Evolutionary conservation across 495 filamentous ascomycete genomes (phyloP), one percentile per base, ranked within the genome.

Genomic region (Saxophila tyrrhenica): DNA sequence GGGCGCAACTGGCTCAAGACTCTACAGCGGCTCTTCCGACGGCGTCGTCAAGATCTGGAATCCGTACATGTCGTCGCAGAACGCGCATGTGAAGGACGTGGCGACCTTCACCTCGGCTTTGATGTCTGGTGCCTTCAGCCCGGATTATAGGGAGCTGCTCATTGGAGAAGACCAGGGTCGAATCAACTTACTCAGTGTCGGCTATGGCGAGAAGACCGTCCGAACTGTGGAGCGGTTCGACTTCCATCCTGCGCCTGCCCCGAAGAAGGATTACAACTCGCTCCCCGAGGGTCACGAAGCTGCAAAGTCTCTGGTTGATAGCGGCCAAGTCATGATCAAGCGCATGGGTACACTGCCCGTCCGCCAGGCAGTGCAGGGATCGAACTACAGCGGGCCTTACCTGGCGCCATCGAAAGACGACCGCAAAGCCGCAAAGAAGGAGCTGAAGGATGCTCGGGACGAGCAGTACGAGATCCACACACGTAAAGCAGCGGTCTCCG

Each of bases 11-110:
- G 68, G 74, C 3, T 79, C 85, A 48, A 73, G 85, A 0, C 78
- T 96, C 44, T 95, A 90, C 62, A 94, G 86, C n/a, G 92, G 90
- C 1, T 84, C 83, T 2, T 92, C 89, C 0, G 92, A 98, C 63
- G 91, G 92, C 0, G 72, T 84, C 0, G 73, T 98, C 7, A 95
- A 89, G 52, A 76, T 81, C 19, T 98, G 92, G 92, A 81, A 96
- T 63, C 73, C 94, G 20, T 73, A 73, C 43, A 75, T 76, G 20
- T 74, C 82, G 2, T 62, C 72, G 0, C 74, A 78, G 35, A 72
- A 83, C 63, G 78, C 73, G 0, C 74, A 85, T 25, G 73, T 95
- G n/a, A 67, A 76, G 22, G 76, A 90, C 58, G 62, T 76, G 0
- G 73, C 73, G 2, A 66, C 58, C 2, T 66, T 83, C 0, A 51